A percentile compares a stretch with the other conserved stretches of the same genome.
These are phyloP conservation scores for Casaregolazyma lundiana DNA, from an alignment of 1,139 yeast genomes.

Conservation along the genomic window DNA sequence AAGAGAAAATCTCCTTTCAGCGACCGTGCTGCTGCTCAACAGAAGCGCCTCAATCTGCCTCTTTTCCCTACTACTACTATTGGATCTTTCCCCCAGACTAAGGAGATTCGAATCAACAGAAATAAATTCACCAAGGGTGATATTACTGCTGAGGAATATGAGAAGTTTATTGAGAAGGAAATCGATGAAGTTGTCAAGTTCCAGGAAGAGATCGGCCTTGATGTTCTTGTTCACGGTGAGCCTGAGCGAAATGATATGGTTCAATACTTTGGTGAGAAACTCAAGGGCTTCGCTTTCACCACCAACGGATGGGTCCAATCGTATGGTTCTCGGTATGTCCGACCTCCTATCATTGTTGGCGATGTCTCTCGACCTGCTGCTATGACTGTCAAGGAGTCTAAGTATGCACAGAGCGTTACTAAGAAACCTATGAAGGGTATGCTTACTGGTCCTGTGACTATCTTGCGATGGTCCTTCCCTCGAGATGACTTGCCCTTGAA, in stretches of 20 bases:
- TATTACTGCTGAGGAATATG: conserved; percentile 90
- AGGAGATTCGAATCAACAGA: conserved; percentile 97
- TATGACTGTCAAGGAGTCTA: conserved; percentile 98
- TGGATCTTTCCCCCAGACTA: conserved; percentile 99
- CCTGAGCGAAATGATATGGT: conserved; percentile 99
- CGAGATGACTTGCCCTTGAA: conserved; percentile 95
- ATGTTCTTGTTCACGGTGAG: conserved; percentile 98
- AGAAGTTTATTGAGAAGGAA: conserved; percentile 93
- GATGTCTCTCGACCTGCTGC: conserved; percentile 98
- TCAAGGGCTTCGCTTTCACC: conserved; percentile 97
- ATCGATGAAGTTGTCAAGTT: conserved; percentile 92
- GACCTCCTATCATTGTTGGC: conserved; percentile 99
- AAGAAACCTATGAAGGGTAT: conserved; percentile 98
- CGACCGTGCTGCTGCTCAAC: conserved; percentile 86
- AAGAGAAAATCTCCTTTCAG: conserved; percentile 86
- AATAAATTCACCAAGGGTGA: conserved; percentile 97
- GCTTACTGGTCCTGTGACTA: conserved; percentile 99
- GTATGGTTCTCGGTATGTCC: conserved; percentile 98
- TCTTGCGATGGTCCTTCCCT: conserved; percentile 99
- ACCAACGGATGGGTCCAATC: conserved; percentile 99
- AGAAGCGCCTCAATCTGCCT: conserved; percentile 86
- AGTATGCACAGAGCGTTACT: conserved; percentile 96
- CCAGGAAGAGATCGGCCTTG: conserved; percentile 98
- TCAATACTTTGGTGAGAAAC: conserved; percentile 98
- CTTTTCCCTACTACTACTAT: conserved; percentile 99